These are phyloP conservation scores for Scenedesmus sp. DNA, from an alignment of 163 green algal genomes.

Conservation along the genomic window DNA sequence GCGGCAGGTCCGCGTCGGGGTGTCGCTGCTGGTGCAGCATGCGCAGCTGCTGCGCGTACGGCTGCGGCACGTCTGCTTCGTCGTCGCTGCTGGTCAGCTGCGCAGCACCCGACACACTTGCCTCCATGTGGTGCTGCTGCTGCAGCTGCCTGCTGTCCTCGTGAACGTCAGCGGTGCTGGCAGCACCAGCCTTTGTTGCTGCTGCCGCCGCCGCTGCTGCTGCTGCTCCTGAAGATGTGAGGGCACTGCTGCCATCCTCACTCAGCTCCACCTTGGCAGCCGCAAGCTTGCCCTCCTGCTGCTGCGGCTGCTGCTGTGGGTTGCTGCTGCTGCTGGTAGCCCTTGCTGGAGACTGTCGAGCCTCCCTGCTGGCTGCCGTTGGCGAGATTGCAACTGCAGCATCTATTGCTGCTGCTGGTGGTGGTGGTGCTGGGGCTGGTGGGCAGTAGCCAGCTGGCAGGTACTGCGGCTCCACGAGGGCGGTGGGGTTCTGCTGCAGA, in stretches of 20 bases:
- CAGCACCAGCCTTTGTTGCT: neutral
- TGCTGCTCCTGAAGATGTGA: neutral
- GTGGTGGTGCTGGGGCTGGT: neutral
- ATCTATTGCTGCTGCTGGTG: neutral
- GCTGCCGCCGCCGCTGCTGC: neutral
- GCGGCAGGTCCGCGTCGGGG: neutral
- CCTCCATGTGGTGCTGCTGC: neutral
- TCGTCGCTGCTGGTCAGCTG: neutral
- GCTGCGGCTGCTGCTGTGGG: neutral
- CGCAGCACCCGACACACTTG: neutral
- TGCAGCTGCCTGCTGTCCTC: neutral
- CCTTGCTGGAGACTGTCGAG: neutral
- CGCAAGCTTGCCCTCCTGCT: neutral
- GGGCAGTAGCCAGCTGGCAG: conserved; percentile 8
- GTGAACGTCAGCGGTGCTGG: neutral
- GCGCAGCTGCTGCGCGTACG: neutral
- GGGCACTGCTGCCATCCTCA: neutral
- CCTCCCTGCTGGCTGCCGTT: neutral
- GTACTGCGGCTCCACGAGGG: neutral
- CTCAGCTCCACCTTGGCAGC: neutral
- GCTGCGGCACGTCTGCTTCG: neutral
- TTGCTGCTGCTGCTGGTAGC: neutral
- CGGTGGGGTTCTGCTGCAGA: neutral
- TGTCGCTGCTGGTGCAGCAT: neutral
- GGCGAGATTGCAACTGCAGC: neutral